Evolutionary conservation across 2,329 filamentous ascomycete genomes (phyloP).

Genomic region (Exophiala sp.): DNA sequence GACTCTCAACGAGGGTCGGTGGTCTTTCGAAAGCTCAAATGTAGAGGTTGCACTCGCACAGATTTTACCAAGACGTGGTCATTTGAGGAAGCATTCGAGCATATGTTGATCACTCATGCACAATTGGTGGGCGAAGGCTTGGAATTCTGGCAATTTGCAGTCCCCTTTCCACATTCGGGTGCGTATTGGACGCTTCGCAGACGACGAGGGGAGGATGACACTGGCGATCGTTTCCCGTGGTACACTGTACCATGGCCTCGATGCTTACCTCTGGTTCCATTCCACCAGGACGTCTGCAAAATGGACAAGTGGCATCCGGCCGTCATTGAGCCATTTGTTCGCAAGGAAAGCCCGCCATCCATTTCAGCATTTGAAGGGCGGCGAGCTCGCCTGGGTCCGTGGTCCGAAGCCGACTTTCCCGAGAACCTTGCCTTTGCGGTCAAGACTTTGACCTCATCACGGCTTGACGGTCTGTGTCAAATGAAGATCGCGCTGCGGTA

Average conservation of each 20-base stretch:
- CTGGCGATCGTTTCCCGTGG: constrained; percentile 29
- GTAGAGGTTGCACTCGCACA: constrained; percentile 31
- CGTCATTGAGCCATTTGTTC: constrained; percentile 19
- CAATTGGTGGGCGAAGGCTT: constrained; percentile 28
- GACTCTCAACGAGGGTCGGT: constrained; percentile 14
- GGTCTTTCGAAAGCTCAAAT: constrained; percentile 29
- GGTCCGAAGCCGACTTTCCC: constrained; percentile 23
- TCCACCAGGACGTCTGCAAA: constrained; percentile 28
- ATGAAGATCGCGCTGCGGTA: constrained; percentile 31
- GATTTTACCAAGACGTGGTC: constrained; percentile 24
- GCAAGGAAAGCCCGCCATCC: not conserved
- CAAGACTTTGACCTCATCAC: constrained; percentile 21
- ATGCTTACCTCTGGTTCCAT: constrained; percentile 33
- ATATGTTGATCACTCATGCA: constrained; percentile 31
- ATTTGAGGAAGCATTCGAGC: constrained; percentile 29
- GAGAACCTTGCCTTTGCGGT: constrained; percentile 29
- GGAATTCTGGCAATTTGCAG: constrained; percentile 27
- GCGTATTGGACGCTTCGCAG: constrained; percentile 1
- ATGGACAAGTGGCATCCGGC: constrained; percentile 31
- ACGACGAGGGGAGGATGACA: not conserved
- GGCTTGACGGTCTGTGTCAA: constrained; percentile 23
- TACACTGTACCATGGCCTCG: constrained; percentile 32
- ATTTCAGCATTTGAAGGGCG: constrained; percentile 27
- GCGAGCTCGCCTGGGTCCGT: constrained; percentile 3
- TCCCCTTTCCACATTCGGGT: constrained; percentile 7